phyloP scores from a whole-genome alignment of 2,329 filamentous ascomycete genomes.

The Pseudocercospora fuligena region DNA sequence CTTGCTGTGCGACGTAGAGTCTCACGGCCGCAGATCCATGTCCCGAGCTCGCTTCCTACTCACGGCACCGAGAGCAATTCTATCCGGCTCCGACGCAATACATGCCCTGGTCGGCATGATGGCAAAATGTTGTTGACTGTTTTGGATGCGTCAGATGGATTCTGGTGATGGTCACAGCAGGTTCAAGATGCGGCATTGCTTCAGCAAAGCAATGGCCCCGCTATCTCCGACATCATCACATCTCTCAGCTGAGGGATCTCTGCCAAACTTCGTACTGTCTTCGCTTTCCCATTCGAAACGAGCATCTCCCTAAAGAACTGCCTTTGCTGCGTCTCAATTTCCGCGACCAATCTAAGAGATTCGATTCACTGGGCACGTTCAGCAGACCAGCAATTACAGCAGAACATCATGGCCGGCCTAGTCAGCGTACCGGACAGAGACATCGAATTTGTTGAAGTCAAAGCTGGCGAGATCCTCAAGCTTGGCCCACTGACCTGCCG shows the following conservation, averaged over 20 bases:
- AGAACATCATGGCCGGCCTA: constrained; percentile 29
- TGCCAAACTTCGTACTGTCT: not conserved
- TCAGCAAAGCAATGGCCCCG: not conserved
- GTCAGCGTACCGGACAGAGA: constrained; percentile 48
- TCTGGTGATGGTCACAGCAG: not conserved
- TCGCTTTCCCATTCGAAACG: not conserved
- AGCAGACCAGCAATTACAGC: not conserved
- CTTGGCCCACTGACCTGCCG: constrained; percentile 57
- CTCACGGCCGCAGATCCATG: not conserved
- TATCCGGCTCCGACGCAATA: not conserved
- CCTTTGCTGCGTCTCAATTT: not conserved
- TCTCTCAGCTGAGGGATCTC: not conserved
- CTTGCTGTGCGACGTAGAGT: no score
- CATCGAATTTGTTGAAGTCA: constrained; percentile 56
- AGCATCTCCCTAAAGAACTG: no score
- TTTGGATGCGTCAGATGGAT: not conserved
- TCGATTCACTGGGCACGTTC: not conserved
- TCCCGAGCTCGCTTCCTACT: no score
- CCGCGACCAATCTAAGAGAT: not conserved
- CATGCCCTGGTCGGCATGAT: not conserved
- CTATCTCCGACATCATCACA: not conserved
- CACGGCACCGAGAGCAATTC: not conserved
- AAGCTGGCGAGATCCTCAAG: constrained; percentile 55
- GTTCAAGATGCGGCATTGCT: not conserved
- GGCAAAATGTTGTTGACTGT: not conserved